Evolutionary conservation across 2,329 filamentous ascomycete genomes (phyloP).

Genomic region (Xylaria hypoxylon): DNA sequence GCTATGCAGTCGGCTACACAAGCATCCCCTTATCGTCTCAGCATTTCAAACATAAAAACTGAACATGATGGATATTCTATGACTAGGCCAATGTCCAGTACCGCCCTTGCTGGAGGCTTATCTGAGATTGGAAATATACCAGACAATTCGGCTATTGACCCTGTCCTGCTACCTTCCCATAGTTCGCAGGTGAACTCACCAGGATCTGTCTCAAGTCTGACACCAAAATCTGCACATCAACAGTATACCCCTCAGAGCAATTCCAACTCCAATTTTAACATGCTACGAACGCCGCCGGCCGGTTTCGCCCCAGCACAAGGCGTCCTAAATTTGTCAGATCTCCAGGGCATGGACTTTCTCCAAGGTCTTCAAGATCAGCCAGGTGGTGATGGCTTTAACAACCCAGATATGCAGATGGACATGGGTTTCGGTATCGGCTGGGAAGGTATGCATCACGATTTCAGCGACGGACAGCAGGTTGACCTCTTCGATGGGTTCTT

Average conservation of each 20-base stretch:
- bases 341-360: conserved; percentile 67
- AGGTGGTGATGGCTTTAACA: conserved; percentile 43
- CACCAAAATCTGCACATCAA: conserved; percentile 50
- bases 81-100: conserved; percentile 56
- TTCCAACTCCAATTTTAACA: conserved; percentile 43
- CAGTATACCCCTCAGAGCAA: conserved; percentile 39
- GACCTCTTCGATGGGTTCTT: conserved; percentile 80
- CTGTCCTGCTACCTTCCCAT: conserved; percentile 60
- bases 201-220: conserved; percentile 50
- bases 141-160: conserved; percentile 56
- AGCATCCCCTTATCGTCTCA: conserved; percentile 47
- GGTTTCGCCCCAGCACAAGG: conserved; percentile 48
- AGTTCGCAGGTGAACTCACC: conserved; percentile 53
- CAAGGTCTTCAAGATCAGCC: conserved; percentile 57
- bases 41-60: conserved; percentile 51
- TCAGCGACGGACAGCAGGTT: conserved; percentile 68
- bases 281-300: conserved; percentile 46
- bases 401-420: conserved; percentile 66
- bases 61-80: conserved; percentile 56
- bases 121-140: conserved; percentile 53
- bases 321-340: conserved; percentile 57
- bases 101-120: conserved; percentile 54
- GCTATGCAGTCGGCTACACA: conserved; percentile 43
- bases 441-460: conserved; percentile 73
- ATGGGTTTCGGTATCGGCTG: conserved; percentile 75